A percentile compares a stretch with the other conserved stretches of the same genome.
Evolutionary conservation across 2,329 filamentous ascomycete species (phyloP).

Genomic region (Paracoccidioides brasiliensis): DNA sequence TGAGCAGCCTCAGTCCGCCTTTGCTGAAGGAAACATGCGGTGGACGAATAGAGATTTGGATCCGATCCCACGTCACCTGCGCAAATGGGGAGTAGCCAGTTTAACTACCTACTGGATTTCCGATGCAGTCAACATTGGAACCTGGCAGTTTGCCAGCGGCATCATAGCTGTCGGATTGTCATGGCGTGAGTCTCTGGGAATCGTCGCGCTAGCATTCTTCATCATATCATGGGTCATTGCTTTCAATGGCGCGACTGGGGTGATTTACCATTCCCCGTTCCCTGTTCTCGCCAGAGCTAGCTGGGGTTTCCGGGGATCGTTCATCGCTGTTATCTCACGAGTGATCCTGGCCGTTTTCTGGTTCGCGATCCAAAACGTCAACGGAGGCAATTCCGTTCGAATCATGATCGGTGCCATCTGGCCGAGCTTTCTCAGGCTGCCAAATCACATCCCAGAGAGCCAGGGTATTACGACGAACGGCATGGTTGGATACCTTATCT

Average conservation of each 20-base stretch:
- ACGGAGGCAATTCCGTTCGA: constrained; percentile 43
- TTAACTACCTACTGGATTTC: constrained; percentile 82
- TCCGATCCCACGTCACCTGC: constrained; percentile 42
- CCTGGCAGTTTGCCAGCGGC: constrained; percentile 83
- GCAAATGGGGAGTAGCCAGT: constrained; percentile 82
- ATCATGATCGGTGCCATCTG: constrained; percentile 83
- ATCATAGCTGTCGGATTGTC: constrained; percentile 67
- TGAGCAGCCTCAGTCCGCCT: constrained; percentile 33
- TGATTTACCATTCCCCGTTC: constrained; percentile 78
- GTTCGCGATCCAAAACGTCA: constrained; percentile 55
- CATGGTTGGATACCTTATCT: constrained; percentile 73
- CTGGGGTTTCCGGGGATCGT: constrained; percentile 75
- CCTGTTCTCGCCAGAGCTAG: constrained; percentile 65
- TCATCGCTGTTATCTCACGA: constrained; percentile 41
- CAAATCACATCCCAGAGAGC: constrained; percentile 50
- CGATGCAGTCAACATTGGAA: constrained; percentile 70
- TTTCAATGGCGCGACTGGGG: constrained; percentile 68
- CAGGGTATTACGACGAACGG: constrained; percentile 62
- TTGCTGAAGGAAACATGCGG: constrained; percentile 32
- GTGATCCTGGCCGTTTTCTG: constrained; percentile 45
- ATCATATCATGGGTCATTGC: constrained; percentile 65
- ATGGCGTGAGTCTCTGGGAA: constrained; percentile 85
- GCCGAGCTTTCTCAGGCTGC: constrained; percentile 46
- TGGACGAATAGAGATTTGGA: constrained; percentile 40
- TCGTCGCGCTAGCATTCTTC: constrained; percentile 73